These are phyloP conservation scores for Phyllostachys edulis DNA, from an alignment of 176 grass and related monocot species.

Conservation along the genomic window DNA sequence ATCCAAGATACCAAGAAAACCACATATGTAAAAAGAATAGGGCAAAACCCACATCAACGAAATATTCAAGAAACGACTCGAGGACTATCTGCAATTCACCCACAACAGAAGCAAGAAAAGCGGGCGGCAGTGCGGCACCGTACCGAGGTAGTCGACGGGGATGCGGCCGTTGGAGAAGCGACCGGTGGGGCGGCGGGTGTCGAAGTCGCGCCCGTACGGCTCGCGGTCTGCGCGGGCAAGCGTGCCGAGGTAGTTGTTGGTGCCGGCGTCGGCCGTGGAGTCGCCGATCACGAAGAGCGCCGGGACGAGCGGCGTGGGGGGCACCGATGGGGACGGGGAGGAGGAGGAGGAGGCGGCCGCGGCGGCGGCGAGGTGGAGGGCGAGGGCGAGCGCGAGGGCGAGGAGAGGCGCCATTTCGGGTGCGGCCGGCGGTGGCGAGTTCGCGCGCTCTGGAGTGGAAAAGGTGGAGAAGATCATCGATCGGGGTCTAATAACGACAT, in stretches of 20 bases:
- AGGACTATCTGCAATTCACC: background rate
- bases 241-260: constrained; percentile 84
- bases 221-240: constrained; percentile 63
- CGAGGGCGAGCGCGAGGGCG: background rate
- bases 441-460: constrained; percentile 26
- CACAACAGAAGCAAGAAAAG: background rate
- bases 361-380: background rate
- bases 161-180: constrained; percentile 36
- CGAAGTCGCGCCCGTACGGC: constrained; percentile 73
- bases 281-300: constrained; percentile 79
- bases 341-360: background rate
- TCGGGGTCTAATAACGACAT: background rate
- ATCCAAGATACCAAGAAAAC: background rate
- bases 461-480: background rate
- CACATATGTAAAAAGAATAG: background rate
- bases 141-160: constrained; percentile 80
- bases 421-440: background rate
- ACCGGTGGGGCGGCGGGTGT: constrained; percentile 63
- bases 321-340: background rate
- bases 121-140: background rate
- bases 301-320: constrained; percentile 45
- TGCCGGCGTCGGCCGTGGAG: constrained; percentile 78
- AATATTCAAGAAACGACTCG: background rate
- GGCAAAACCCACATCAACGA: background rate
- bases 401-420: constrained; percentile 34